These are phyloP conservation scores for Hypoxylon sp. DNA, from an alignment of 2,329 filamentous ascomycete genomes.

Conservation along the genomic window DNA sequence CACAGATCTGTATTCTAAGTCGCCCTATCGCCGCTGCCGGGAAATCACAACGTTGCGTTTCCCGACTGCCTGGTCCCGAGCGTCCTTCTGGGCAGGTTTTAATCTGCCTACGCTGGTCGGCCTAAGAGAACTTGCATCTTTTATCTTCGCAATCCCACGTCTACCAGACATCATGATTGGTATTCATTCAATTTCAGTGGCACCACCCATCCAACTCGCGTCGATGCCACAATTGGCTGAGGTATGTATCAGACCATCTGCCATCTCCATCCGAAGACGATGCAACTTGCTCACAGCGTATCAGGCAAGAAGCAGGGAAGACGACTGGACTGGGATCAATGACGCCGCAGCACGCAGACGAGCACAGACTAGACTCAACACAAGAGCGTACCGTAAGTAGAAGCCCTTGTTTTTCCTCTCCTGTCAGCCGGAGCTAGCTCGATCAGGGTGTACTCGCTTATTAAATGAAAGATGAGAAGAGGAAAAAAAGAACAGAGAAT, in stretches of 20 bases:
- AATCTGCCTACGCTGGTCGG: conserved; percentile 10
- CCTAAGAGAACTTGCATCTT: conserved; percentile 10
- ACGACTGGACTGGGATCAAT: conserved; percentile 56
- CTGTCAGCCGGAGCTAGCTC: conserved; percentile 2
- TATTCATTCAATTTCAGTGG: conserved; percentile 29
- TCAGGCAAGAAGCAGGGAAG: conserved; percentile 50
- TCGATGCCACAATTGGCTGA: conserved; percentile 51
- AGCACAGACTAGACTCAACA: conserved; percentile 56
- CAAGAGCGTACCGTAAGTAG: conserved; percentile 54
- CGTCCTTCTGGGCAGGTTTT: conserved; percentile 37
- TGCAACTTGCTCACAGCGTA: conserved; percentile 41
- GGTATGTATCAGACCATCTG: conserved; percentile 38
- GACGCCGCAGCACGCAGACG: conserved; percentile 52
- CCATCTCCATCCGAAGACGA: conserved; percentile 22
- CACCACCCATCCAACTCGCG: conserved; percentile 42
- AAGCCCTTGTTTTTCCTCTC: conserved; percentile 23
- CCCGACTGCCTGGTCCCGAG: too few relatives aligned
- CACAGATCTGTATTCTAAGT: too few relatives aligned
- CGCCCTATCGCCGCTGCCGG: too few relatives aligned
- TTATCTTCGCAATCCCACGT: conserved; percentile 1
- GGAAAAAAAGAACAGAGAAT: too few relatives aligned
- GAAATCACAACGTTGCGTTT: too few relatives aligned
- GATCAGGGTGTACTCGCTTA: conserved; percentile 14
- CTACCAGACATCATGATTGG: conserved; percentile 36
- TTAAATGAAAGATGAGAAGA: too few relatives aligned